phyloP scores from a whole-genome alignment of 164 flowering plant genomes.

The Echeveria elegans region DNA sequence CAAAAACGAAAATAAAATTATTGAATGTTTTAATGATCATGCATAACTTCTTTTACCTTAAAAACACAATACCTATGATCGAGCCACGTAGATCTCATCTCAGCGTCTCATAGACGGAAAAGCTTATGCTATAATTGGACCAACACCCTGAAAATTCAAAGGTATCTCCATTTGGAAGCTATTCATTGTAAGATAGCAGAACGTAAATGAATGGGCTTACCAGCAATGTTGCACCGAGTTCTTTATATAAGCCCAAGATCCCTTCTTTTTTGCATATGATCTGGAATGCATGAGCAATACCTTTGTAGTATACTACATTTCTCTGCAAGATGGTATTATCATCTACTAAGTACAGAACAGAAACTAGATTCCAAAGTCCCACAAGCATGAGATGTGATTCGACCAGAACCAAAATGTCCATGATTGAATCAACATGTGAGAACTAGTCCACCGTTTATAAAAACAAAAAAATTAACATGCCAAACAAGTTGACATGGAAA shows the following conservation, averaged over 20 bases:
- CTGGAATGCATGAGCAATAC: conserved; percentile 53
- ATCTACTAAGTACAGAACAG: neutral
- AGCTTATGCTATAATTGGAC: conserved; percentile 64
- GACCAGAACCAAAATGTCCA: neutral
- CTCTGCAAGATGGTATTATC: conserved; percentile 32
- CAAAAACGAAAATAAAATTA: neutral
- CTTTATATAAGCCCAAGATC: conserved; percentile 63
- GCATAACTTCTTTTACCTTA: neutral
- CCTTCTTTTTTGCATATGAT: conserved; percentile 77
- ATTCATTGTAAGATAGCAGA: neutral
- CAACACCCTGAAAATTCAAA: conserved; percentile 44
- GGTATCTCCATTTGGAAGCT: neutral
- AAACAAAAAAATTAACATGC: too few relatives aligned
- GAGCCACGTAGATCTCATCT: conserved; percentile 50
- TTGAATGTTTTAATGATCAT: neutral
- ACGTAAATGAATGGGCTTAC: neutral
- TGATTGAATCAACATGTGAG: too few relatives aligned
- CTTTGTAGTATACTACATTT: conserved; percentile 51
- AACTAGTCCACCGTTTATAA: too few relatives aligned
- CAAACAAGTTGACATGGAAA: too few relatives aligned
- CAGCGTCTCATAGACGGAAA: conserved; percentile 55
- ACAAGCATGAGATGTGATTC: neutral
- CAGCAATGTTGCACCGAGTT: conserved; percentile 47
- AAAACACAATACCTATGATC: conserved; percentile 29
- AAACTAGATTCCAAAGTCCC: neutral